Conservation (phyloP, 2,329 filamentous ascomycete genomes). For the Mariannaea elegans region DNA sequence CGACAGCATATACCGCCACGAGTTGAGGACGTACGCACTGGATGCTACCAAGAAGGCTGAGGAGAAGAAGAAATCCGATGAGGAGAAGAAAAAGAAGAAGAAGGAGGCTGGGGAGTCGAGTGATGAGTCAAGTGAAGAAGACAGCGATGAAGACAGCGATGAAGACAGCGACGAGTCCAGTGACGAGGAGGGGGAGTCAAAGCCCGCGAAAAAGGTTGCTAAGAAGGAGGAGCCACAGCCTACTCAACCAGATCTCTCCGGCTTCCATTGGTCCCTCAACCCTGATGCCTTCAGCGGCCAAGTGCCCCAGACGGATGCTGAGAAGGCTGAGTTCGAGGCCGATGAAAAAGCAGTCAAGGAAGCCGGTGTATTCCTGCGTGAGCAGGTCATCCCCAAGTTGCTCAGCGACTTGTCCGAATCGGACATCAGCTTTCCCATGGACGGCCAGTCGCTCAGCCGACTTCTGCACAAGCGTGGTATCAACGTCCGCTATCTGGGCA, state of each 20-base stretch:
- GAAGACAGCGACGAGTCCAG: conserved; percentile 42
- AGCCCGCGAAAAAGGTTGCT: conserved; percentile 29
- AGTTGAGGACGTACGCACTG: conserved; percentile 90
- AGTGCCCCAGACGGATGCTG: conserved; percentile 85
- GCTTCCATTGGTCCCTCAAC: conserved; percentile 89
- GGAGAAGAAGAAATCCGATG: conserved; percentile 44
- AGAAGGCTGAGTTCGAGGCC: conserved; percentile 82
- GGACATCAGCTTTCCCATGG: conserved; percentile 97
- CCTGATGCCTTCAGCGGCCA: conserved; percentile 96
- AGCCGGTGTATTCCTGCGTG: conserved; percentile 80
- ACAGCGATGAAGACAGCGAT: conserved; percentile 29
- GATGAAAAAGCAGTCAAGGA: conserved; percentile 91
- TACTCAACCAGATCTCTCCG: conserved; percentile 79
- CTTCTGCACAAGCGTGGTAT: conserved; percentile 96
- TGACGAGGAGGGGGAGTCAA: conserved; percentile 39
- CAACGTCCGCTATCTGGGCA: conserved; percentile 95
- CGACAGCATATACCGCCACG: conserved; percentile 83
- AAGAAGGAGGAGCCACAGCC: conserved; percentile 46
- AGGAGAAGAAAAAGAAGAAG: conserved; percentile 37
- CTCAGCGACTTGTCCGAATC: conserved; percentile 88
- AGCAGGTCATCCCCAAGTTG: conserved; percentile 83
- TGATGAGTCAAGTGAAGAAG: conserved; percentile 48
- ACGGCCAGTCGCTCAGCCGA: conserved; percentile 88
- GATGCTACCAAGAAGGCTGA: conserved; percentile 71
- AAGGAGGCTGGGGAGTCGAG: conserved; percentile 41